A percentile compares a stretch with the other conserved stretches of the same genome.
These are phyloP conservation scores for Auricularia sp. DNA, from an alignment of 768 basidiomycete genomes.

Conservation along the genomic window DNA sequence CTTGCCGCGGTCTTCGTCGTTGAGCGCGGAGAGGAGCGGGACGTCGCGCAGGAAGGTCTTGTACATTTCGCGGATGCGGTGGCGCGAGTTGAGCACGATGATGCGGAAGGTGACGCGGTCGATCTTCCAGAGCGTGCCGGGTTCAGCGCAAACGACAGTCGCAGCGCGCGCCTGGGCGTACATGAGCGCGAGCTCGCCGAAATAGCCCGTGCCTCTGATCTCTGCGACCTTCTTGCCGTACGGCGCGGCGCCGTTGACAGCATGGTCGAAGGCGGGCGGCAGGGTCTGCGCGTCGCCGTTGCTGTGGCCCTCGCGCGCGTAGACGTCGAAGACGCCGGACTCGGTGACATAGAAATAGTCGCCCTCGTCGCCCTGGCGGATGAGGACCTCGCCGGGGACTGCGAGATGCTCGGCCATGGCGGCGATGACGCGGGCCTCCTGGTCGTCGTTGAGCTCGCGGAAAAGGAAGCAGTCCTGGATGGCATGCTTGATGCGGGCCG, in stretches of 20 bases:
- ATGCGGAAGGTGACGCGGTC: slow-evolving; percentile 98
- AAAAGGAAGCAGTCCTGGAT: slow-evolving; percentile 90
- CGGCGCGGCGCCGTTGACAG: slow-evolving; percentile 28
- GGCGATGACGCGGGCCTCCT: slow-evolving; percentile 82
- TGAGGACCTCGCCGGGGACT: slow-evolving; percentile 72
- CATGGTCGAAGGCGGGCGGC: slow-evolving; percentile 39
- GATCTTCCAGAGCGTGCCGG: slow-evolving; percentile 84
- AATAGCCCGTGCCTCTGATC: slow-evolving; percentile 75
- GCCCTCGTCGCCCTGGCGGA: slow-evolving; percentile 92
- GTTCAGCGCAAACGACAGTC: slow-evolving; percentile 76
- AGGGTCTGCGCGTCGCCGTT: slow-evolving; percentile 41
- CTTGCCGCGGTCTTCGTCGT: slow-evolving; percentile 86
- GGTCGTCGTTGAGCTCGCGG: slow-evolving; percentile 92
- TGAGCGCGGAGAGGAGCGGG: slow-evolving; percentile 74
- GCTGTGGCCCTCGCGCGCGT: slow-evolving; percentile 41
- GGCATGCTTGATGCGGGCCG: slow-evolving; percentile 76
- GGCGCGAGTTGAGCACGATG: slow-evolving; percentile 89
- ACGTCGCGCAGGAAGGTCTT: slow-evolving; percentile 93
- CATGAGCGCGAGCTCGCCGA: slow-evolving; percentile 97
- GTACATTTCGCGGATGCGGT: slow-evolving; percentile 88
- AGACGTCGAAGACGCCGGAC: slow-evolving; percentile 76
- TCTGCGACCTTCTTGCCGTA: slow-evolving; percentile 78
- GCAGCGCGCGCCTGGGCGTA: slow-evolving; percentile 95
- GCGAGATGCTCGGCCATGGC: slow-evolving; percentile 89
- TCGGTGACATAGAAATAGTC: slow-evolving; percentile 98